phyloP scores from a whole-genome alignment of 2,329 filamentous ascomycete genomes.

The Penicillium sp. region DNA sequence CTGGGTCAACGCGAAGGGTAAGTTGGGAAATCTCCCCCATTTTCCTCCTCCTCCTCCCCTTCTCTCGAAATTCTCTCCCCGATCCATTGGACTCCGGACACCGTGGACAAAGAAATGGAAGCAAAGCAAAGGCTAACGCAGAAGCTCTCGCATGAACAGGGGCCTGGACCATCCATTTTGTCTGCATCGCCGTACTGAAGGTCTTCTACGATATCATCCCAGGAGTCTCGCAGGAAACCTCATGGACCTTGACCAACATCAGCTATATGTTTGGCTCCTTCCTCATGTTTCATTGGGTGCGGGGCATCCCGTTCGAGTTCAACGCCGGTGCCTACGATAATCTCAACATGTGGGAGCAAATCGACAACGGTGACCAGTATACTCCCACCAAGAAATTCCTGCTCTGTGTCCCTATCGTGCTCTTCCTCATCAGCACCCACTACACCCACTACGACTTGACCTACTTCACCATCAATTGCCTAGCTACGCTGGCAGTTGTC shows the following conservation, averaged over 20 bases:
- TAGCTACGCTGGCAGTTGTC: slow-evolving; percentile 88
- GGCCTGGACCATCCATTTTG: slow-evolving; percentile 96
- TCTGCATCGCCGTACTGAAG: slow-evolving; percentile 88
- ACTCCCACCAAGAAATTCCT: slow-evolving; percentile 99
- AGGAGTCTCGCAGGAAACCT: slow-evolving; percentile 94
- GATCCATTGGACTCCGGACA: slow-evolving; percentile 12
- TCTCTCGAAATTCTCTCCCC: not conserved
- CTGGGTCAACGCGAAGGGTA: slow-evolving; percentile 99
- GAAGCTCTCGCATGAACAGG: slow-evolving; percentile 57
- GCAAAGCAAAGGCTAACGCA: slow-evolving; percentile 21
- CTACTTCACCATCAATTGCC: slow-evolving; percentile 96
- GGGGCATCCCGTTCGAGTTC: slow-evolving; percentile 97
- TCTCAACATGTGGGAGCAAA: slow-evolving; percentile 99
- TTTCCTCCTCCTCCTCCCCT: not conserved
- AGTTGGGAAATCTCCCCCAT: slow-evolving; percentile 36
- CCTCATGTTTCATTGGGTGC: slow-evolving; percentile 99
- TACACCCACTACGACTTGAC: slow-evolving; percentile 98
- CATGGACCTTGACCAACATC: slow-evolving; percentile 98
- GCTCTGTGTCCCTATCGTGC: slow-evolving; percentile 86
- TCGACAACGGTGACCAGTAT: slow-evolving; percentile 98
- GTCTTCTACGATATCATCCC: slow-evolving; percentile 97
- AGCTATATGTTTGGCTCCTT: slow-evolving; percentile 99
- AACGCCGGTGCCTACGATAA: slow-evolving; percentile 99
- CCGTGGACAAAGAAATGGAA: slow-evolving; percentile 15
- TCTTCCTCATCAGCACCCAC: slow-evolving; percentile 96